Percentiles rank a stretch among this genome's conserved stretches.
Evolutionary conservation across 768 basidiomycete species (phyloP).

Genomic region (Naganishia onofrii): DNA sequence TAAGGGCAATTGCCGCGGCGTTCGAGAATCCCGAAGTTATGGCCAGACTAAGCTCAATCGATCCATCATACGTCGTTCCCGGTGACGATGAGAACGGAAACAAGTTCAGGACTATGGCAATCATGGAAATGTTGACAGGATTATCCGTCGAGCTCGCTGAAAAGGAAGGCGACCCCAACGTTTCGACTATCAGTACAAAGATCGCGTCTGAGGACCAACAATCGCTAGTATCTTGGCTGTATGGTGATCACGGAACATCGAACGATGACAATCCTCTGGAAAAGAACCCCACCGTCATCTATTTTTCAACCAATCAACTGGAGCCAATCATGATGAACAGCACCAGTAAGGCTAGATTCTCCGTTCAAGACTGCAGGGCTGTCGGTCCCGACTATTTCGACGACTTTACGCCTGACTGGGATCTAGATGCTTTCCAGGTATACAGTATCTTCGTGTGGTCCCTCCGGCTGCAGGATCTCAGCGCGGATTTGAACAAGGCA

Average conservation of each 20-base stretch:
- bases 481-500: no score
- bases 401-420: no score
- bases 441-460: no score
- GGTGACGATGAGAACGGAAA: not conserved
- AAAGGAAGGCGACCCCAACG: not conserved
- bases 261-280: not conserved
- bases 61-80: not conserved
- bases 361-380: not conserved
- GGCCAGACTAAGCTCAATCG: not conserved
- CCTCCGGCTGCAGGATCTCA: no score
- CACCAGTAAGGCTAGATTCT: not conserved
- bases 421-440: no score
- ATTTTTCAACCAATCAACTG: not conserved
- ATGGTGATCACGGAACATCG: not conserved
- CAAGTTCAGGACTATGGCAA: conserved; percentile 5
- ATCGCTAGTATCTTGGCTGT: not conserved
- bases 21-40: not conserved
- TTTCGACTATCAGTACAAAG: not conserved
- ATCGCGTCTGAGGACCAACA: not conserved
- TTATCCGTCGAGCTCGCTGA: not conserved
- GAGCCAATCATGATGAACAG: not conserved
- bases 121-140: conserved; percentile 6
- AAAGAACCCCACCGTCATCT: not conserved
- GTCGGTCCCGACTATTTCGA: conserved; percentile 5
- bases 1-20: not conserved